Evolutionary conservation across 179 eudicot genomes (phyloP).

Genomic region (Gypsophila paniculata): DNA sequence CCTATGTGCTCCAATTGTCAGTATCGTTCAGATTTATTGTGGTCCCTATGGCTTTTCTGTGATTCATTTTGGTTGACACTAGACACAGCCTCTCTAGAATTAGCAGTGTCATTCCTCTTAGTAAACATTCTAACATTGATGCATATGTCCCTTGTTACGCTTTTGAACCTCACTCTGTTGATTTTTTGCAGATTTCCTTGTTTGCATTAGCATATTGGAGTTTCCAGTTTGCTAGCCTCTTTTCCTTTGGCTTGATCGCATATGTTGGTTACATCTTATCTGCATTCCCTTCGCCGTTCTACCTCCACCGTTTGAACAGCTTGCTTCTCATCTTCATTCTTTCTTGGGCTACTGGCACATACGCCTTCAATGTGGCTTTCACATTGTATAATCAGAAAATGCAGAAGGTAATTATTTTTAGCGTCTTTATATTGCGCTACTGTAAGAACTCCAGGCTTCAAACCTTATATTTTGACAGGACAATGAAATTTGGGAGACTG

Average conservation of each 20-base stretch:
- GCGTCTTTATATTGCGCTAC: not conserved
- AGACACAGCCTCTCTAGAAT: not conserved
- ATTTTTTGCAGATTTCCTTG: conserved; percentile 66
- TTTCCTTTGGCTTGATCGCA: conserved; percentile 79
- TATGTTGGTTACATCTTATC: conserved; percentile 74
- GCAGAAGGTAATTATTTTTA: conserved; percentile 47
- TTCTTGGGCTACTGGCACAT: conserved; percentile 80
- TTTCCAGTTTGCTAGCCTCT: conserved; percentile 78
- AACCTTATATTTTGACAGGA: conserved; percentile 39
- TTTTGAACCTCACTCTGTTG: conserved; percentile 17
- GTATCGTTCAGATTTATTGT: not conserved
- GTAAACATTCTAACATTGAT: not conserved
- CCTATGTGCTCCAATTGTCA: not conserved
- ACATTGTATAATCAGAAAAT: conserved; percentile 44
- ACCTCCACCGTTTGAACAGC: conserved; percentile 73
- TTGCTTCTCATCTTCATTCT: conserved; percentile 84
- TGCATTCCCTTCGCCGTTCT: conserved; percentile 80
- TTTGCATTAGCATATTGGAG: conserved; percentile 82
- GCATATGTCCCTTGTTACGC: not conserved
- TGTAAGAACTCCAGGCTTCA: not conserved
- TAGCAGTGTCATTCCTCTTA: not conserved
- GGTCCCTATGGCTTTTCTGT: not conserved
- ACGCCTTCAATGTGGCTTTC: conserved; percentile 75
- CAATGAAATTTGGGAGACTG: conserved; percentile 79
- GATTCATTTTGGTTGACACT: not conserved